Evolutionary conservation across 345 rosid species (phyloP).

Genomic region (Dipteronia sinensis): DNA sequence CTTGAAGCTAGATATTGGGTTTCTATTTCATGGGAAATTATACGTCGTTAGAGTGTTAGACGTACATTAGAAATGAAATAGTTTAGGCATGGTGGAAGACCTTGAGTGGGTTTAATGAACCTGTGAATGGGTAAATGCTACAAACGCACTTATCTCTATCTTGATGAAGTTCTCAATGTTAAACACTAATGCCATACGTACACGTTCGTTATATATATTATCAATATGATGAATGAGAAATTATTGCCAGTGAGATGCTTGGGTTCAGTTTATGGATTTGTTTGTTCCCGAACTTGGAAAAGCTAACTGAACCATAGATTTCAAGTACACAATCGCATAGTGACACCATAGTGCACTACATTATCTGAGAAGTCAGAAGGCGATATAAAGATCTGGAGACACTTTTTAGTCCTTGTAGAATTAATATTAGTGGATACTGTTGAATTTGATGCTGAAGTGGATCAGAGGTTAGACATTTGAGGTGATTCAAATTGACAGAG

Average conservation of each 20-base stretch:
- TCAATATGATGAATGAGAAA: background rate
- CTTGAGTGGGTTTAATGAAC: background rate
- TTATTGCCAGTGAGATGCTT: background rate
- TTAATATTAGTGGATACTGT: background rate
- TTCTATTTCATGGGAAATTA: background rate
- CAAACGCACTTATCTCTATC: too few species aligned
- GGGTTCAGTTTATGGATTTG: background rate
- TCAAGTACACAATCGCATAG: background rate
- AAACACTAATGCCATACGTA: background rate
- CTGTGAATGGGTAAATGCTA: background rate
- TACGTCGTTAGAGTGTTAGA: too few species aligned
- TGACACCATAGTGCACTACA: background rate
- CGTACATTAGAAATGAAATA: background rate
- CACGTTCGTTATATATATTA: too few species aligned
- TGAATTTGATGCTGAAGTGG: constrained; percentile 4
- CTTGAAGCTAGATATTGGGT: background rate
- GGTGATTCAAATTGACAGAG: background rate
- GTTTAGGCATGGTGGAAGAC: background rate
- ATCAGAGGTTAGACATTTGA: background rate
- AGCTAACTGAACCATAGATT: background rate
- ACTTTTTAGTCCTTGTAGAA: background rate
- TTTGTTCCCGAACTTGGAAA: background rate
- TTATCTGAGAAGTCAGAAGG: background rate
- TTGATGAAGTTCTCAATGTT: background rate
- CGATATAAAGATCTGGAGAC: background rate